phyloP scores from a whole-genome alignment of 2,329 filamentous ascomycete genomes.

The Meredithiella fracta region DNA sequence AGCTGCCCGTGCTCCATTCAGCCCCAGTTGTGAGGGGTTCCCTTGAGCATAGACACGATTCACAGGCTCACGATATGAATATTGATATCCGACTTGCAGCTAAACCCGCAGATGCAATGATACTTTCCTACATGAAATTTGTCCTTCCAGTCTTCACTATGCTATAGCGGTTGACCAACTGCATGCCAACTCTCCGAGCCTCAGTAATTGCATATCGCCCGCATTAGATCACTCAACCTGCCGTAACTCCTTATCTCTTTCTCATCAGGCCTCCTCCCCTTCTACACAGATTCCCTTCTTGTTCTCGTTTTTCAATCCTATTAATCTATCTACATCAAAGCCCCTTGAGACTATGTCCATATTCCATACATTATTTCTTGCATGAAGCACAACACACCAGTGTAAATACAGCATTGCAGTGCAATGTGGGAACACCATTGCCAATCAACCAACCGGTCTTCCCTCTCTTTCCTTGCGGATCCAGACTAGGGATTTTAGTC shows the following conservation, averaged over 20 bases:
- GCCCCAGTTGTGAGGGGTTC: neutral
- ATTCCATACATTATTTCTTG: neutral
- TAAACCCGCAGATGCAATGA: no score
- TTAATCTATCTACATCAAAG: no score
- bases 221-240: neutral
- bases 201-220: neutral
- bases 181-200: neutral
- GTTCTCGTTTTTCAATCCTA: no score
- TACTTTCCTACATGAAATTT: no score
- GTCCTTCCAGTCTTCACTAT: no score
- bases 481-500: neutral
- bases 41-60: neutral
- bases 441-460: neutral
- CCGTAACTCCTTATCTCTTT: neutral
- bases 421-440: neutral
- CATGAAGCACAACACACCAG: conserved; percentile 1
- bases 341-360: neutral
- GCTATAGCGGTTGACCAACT: no score
- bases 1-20: neutral
- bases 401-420: conserved; percentile 1
- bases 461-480: neutral
- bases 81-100: no score
- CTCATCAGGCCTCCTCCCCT: neutral
- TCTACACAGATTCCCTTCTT: neutral
- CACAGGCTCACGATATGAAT: neutral